phyloP scores from a whole-genome alignment of 2,329 filamentous ascomycete genomes.

The Cladophialophora chaetospira region DNA sequence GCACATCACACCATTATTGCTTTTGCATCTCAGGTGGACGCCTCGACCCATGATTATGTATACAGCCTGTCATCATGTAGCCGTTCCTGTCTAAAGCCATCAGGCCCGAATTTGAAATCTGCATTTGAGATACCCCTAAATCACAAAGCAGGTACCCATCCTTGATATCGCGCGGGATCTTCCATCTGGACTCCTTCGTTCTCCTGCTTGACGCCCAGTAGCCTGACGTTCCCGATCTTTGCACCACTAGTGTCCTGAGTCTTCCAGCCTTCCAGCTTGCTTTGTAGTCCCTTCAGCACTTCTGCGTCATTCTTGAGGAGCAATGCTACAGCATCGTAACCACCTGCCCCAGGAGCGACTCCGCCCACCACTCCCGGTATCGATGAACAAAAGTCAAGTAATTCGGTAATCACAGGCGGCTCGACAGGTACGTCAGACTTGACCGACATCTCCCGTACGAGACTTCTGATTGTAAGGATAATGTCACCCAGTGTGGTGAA shows the following conservation, averaged over 20 bases:
- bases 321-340: conserved; percentile 85
- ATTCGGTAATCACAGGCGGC: conserved; percentile 77
- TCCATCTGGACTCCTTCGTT: conserved; percentile 49
- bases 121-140: no score
- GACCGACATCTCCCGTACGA: conserved; percentile 75
- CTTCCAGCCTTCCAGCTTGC: conserved; percentile 68
- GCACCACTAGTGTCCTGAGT: conserved; percentile 47
- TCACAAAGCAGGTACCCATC: no score
- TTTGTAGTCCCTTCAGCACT: conserved; percentile 62
- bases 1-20: neutral
- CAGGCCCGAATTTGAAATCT: no score
- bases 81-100: no score
- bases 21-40: no score
- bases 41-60: conserved; percentile 3
- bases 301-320: conserved; percentile 72
- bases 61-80: neutral
- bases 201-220: conserved; percentile 50
- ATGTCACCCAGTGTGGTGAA: conserved; percentile 55
- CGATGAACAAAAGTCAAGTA: conserved; percentile 72
- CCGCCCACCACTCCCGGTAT: conserved; percentile 84
- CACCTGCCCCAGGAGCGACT: conserved; percentile 90
- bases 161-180: conserved; percentile 41
- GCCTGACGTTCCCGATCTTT: conserved; percentile 47
- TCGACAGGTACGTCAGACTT: conserved; percentile 83
- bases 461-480: conserved; percentile 54